These are phyloP conservation scores for Aureobasidium namibiae DNA, from an alignment of 2,329 filamentous ascomycete species.

Conservation along the genomic window DNA sequence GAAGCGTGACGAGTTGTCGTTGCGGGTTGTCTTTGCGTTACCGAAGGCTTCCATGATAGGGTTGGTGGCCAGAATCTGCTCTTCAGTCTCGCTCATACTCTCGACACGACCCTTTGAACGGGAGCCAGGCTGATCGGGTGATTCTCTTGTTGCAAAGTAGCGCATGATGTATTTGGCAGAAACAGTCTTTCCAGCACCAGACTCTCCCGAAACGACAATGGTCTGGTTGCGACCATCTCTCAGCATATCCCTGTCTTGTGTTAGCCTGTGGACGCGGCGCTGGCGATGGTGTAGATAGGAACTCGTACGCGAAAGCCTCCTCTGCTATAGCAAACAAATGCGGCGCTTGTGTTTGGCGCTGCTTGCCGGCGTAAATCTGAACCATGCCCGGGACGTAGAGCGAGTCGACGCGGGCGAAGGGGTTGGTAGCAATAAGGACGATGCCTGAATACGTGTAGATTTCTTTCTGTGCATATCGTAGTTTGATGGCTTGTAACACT, in stretches of 20 bases:
- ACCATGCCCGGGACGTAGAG: constrained; percentile 99
- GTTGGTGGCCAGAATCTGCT: constrained; percentile 96
- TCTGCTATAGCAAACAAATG: constrained; percentile 98
- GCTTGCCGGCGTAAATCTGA: constrained; percentile 97
- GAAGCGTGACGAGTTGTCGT: constrained; percentile 98
- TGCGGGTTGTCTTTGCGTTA: constrained; percentile 98
- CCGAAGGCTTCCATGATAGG: constrained; percentile 99
- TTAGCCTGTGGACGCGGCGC: not conserved
- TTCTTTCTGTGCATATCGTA: constrained; percentile 96
- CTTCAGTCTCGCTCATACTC: constrained; percentile 95
- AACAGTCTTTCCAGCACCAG: constrained; percentile 96
- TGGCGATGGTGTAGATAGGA: not conserved
- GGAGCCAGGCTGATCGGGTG: constrained; percentile 75
- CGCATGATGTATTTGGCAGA: constrained; percentile 99
- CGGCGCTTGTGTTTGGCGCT: constrained; percentile 90
- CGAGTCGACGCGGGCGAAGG: constrained; percentile 93
- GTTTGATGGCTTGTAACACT: constrained; percentile 95
- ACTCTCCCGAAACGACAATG: constrained; percentile 97
- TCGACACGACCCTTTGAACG: constrained; percentile 64
- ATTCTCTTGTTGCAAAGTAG: constrained; percentile 96
- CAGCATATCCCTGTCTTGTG: constrained; percentile 71
- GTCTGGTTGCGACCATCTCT: constrained; percentile 95
- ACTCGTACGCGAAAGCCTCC: constrained; percentile 85
- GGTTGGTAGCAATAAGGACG: constrained; percentile 96
- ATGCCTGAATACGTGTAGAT: constrained; percentile 99